A percentile compares a stretch with the other conserved stretches of the same genome.
Conservation (phyloP, 2,329 filamentous ascomycete genomes). For the Ustulina deusta region DNA sequence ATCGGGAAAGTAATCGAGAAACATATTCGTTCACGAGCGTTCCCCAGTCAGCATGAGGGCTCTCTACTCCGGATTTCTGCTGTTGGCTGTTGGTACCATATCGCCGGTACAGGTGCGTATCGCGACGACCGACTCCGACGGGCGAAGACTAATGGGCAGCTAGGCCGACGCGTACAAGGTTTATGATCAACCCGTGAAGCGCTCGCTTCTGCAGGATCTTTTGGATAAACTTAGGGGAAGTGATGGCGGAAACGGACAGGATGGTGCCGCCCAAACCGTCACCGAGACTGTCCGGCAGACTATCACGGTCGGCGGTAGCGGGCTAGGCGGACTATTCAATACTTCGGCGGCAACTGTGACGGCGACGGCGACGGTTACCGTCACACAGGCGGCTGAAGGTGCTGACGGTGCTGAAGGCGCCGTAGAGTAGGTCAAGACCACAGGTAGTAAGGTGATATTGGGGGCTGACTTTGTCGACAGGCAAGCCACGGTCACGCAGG, state of each 20-base stretch:
- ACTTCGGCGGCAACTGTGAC: constrained; percentile 24
- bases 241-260: background rate
- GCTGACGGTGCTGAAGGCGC: constrained; percentile 25
- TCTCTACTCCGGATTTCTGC: constrained; percentile 23
- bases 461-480: constrained; percentile 21
- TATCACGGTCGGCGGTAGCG: constrained; percentile 35
- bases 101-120: constrained; percentile 36
- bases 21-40: background rate
- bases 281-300: constrained; percentile 37
- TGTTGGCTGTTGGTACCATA: constrained; percentile 28
- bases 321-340: constrained; percentile 21
- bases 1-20: constrained; percentile 2
- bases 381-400: constrained; percentile 51
- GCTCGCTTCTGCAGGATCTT: constrained; percentile 26
- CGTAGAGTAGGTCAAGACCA: constrained; percentile 29
- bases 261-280: constrained; percentile 15
- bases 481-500: constrained; percentile 42
- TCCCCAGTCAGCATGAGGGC: constrained; percentile 33
- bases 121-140: background rate
- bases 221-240: constrained; percentile 19
- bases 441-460: constrained; percentile 14
- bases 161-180: constrained; percentile 28
- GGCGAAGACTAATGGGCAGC: constrained; percentile 11
- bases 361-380: constrained; percentile 50
- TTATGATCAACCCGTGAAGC: constrained; percentile 31